A percentile compares a stretch with the other conserved stretches of the same genome.
Evolutionary conservation across 1,284 basidiomycete species (phyloP).

Genomic region (Naganishia albida): DNA sequence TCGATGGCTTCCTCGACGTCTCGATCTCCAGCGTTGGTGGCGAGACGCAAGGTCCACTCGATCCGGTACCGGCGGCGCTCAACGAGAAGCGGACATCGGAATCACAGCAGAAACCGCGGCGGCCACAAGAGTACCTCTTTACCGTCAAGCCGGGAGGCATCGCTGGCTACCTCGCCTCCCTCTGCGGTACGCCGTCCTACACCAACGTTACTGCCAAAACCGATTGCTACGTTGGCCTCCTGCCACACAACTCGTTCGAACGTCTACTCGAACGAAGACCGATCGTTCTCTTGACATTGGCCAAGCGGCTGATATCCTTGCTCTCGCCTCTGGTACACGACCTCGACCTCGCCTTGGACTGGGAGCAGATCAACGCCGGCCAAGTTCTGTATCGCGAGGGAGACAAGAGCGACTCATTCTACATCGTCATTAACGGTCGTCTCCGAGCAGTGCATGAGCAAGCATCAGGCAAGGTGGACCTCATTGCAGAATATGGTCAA

Average conservation of each 20-base stretch:
- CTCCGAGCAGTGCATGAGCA: constrained; percentile 72
- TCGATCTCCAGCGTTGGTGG: constrained; percentile 47
- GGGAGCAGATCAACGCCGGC: constrained; percentile 95
- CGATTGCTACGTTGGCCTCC: constrained; percentile 92
- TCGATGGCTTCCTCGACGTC: constrained; percentile 92
- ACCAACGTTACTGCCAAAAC: constrained; percentile 89
- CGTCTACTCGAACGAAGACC: constrained; percentile 88
- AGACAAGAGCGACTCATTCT: constrained; percentile 89
- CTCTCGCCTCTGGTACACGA: constrained; percentile 85
- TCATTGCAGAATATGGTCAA: constrained; percentile 92
- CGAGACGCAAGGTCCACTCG: background rate
- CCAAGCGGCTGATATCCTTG: constrained; percentile 90
- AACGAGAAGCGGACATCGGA: constrained; percentile 10
- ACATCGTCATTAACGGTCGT: constrained; percentile 94
- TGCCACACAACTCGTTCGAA: constrained; percentile 86
- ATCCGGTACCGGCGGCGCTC: constrained; percentile 28
- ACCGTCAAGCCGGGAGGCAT: constrained; percentile 96
- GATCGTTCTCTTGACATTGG: constrained; percentile 92
- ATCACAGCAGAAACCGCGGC: constrained; percentile 3
- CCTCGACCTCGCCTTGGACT: constrained; percentile 95
- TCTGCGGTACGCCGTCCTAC: constrained; percentile 89
- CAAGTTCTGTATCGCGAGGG: constrained; percentile 86
- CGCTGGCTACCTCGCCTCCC: constrained; percentile 93
- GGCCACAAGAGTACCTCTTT: constrained; percentile 65
- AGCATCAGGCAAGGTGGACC: constrained; percentile 69